Evolutionary conservation across 169 alveolate genomes (phyloP), one percentile per base, ranked within the genome.

Genomic region (Cryptosporidium ubiquitum): DNA sequence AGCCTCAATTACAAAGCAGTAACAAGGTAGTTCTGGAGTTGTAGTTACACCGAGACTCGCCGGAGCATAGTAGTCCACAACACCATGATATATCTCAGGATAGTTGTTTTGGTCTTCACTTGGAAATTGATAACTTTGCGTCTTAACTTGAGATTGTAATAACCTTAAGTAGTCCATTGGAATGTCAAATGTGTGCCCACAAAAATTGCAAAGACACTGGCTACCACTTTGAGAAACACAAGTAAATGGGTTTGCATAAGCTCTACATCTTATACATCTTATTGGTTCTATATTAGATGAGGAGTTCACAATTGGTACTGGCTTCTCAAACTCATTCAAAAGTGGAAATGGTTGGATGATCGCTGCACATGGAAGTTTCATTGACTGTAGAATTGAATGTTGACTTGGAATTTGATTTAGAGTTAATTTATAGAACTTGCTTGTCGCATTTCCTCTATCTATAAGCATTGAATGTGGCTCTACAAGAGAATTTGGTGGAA

Each of bases 121-220:
- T 20, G 42, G 42, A 7, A n/a, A 23, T 29, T 37, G 40, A 26
- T 79, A 64, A 42, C 39, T 64, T 47, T 79, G 89, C 12, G 55
- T 60, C 69, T 64, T 79, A 1, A 79, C 29, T 58, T 79, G 89
- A 9, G 75, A 79, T 64, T 79, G 89, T 12, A 79, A n/a, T 26
- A 79, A 16, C 20, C 89, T 79, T 64, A 79, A 47, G 26, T 79
- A 79, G 37, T 79, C 89, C 37, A 61, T 61, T 10, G 89, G 89
- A 23, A 79, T 89, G 69, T 44, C 91, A 84, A 92, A 92, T 33
- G 85, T 84, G 51, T 91, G 91, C 9, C 91, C 92, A 60, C 94
- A 92, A 71, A 92, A 85, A 84, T 86, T 92, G 71, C 94, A 92
- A 37, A 86, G 68, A 71, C 94, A 92, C 40, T 92, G 92, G 44